These are phyloP conservation scores for Cladosporium sp. DNA, from an alignment of 2,329 filamentous ascomycete genomes.

Conservation along the genomic window DNA sequence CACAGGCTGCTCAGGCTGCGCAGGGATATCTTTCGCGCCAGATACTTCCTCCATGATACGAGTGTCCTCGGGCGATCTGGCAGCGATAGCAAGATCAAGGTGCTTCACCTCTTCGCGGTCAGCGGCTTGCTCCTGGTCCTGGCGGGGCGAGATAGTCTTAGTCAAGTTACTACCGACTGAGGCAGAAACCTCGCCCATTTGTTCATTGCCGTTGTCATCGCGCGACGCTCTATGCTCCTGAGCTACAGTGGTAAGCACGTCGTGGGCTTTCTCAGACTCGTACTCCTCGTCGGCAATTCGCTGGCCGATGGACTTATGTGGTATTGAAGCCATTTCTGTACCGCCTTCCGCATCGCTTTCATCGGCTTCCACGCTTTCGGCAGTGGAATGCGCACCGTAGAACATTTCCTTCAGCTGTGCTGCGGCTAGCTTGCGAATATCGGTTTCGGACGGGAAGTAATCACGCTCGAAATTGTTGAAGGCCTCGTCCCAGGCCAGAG, in stretches of 20 bases:
- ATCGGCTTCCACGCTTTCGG: constrained; percentile 29
- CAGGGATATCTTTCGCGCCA: background rate
- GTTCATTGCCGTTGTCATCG: constrained; percentile 19
- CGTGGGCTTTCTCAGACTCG: constrained; percentile 56
- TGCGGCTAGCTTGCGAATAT: constrained; percentile 86
- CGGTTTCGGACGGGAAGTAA: constrained; percentile 91
- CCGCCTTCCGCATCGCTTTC: constrained; percentile 58
- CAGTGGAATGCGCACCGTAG: constrained; percentile 70
- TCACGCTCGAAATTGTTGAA: constrained; percentile 90
- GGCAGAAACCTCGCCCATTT: constrained; percentile 11
- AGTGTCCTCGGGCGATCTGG: constrained; percentile 24
- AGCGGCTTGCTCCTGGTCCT: constrained; percentile 29
- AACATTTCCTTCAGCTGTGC: constrained; percentile 95
- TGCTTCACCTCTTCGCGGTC: constrained; percentile 56
- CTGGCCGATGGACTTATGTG: constrained; percentile 34
- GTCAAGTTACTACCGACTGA: constrained; percentile 17
- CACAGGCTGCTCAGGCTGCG: background rate
- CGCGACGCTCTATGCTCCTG: constrained; percentile 50
- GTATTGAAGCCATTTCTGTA: constrained; percentile 40
- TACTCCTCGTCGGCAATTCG: constrained; percentile 45
- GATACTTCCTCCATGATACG: background rate
- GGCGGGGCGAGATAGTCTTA: constrained; percentile 25
- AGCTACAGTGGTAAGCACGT: constrained; percentile 61
- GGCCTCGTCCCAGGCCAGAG: constrained; percentile 85
- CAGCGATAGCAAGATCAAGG: constrained; percentile 56